Base-by-base conservation (phyloP, 345 rosid genomes). In the Dipteronia dyeriana region DNA sequence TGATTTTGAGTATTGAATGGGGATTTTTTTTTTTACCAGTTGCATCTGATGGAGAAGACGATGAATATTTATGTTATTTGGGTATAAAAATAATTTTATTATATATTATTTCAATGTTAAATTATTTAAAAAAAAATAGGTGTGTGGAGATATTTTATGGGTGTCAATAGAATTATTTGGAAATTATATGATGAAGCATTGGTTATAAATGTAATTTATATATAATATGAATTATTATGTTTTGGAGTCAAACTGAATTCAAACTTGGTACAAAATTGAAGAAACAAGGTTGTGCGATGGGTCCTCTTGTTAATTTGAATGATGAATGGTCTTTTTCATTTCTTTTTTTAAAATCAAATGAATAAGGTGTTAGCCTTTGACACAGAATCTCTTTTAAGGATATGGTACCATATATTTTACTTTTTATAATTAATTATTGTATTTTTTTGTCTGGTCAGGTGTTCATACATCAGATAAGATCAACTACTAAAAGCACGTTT, bases 261-360 rank as follows among this genome's bases (percentile, higher is more conserved):
- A 10, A 74, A 19, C 68, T 19, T 25, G 3, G 17, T 39, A 22
- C 25, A 60, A 41, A 22, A 9, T 3, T 11, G 13, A 63, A 3
- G 13, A 67, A 67, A 5, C 63, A 20, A 59, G 63, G 20, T 8
- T 59, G 23, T 26, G 19, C 47, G 16, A 62, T 74, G 66, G 59
- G 60, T 62, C 76, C 76, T 31, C 51, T 16, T 26, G 20, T 39
- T 29, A 62, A 19, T 12, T 16, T 61, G 19, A 74, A 26, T 43
- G n/a, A 74, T 26, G 68, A 62, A n/a, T 25, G 57, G 60, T 45
- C 76, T 9, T 74, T 23, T 25, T 47, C 57, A 45, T 45, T 74
- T 62, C 3, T 26, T 71, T 43, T 16, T 5, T 4, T 10, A 56
- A 56, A 20, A 19, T 1, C 2, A 14, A 25, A 19, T 17, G 26